Conservation (phyloP, 2,329 filamentous ascomycete genomes). For the Epichloe elymi region DNA sequence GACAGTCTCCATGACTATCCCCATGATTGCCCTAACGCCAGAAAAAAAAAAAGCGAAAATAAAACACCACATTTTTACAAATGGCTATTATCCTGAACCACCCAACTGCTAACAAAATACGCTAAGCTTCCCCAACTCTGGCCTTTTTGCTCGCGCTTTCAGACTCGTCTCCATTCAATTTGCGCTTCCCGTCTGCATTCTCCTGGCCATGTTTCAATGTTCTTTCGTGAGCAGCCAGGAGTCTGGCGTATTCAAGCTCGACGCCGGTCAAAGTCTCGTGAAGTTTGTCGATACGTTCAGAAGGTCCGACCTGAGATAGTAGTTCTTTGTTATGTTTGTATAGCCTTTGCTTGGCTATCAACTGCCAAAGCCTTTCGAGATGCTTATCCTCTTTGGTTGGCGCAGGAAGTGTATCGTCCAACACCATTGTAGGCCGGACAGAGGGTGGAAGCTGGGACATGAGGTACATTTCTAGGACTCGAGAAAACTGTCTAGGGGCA, state of each 20-base stretch:
- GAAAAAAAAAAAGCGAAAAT: not conserved
- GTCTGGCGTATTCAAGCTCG: conserved; percentile 57
- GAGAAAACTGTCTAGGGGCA: conserved; percentile 59
- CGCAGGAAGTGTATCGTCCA: conserved; percentile 28
- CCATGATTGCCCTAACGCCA: not conserved
- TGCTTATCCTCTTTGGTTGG: conserved; percentile 44
- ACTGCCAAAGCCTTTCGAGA: conserved; percentile 56
- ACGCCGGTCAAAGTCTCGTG: conserved; percentile 56
- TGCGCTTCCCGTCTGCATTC: conserved; percentile 32
- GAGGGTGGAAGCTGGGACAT: conserved; percentile 45
- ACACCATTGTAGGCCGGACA: conserved; percentile 38
- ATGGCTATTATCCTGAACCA: not conserved
- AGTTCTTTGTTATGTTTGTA: conserved; percentile 63
- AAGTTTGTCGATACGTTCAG: conserved; percentile 59
- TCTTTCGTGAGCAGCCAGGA: conserved; percentile 39
- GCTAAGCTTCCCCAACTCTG: conserved; percentile 23
- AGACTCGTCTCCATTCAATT: conserved; percentile 20
- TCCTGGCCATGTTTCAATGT: conserved; percentile 15
- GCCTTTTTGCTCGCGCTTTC: conserved; percentile 30
- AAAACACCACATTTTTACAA: not conserved
- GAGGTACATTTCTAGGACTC: conserved; percentile 64
- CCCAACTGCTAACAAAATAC: not conserved
- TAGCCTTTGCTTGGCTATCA: conserved; percentile 65
- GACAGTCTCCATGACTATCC: not conserved
- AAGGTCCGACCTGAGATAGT: conserved; percentile 53